Percentiles rank a stretch among this genome's conserved stretches.
These are phyloP conservation scores for Albatrellus ellisii DNA, from an alignment of 768 basidiomycete genomes.

Conservation along the genomic window DNA sequence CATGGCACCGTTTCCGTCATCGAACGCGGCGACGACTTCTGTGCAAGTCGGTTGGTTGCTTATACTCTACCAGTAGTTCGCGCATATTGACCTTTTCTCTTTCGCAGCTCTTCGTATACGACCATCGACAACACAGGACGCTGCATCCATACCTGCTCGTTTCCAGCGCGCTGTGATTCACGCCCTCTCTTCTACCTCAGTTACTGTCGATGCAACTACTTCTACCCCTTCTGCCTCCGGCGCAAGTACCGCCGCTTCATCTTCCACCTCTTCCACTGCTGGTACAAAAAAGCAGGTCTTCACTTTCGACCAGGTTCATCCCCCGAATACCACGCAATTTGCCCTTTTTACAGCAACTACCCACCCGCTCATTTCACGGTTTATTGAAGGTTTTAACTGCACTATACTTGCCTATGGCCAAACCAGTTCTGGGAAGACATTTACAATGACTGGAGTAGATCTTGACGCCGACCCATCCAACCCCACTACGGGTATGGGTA, in stretches of 20 bases:
- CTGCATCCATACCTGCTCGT: constrained; percentile 78
- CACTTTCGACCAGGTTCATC: constrained; percentile 89
- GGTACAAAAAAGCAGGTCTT: constrained; percentile 66
- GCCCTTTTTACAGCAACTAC: constrained; percentile 79
- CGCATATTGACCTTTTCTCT: constrained; percentile 12
- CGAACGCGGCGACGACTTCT: constrained; percentile 58
- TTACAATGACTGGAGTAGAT: constrained; percentile 95
- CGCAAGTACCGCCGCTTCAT: constrained; percentile 32
- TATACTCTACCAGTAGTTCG: background rate
- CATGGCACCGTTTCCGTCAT: constrained; percentile 68
- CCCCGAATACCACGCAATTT: constrained; percentile 75
- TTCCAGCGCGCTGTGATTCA: constrained; percentile 89
- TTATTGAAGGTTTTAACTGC: constrained; percentile 92
- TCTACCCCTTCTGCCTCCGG: constrained; percentile 36
- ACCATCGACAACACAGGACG: constrained; percentile 76
- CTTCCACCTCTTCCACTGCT: constrained; percentile 26
- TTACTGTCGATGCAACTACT: constrained; percentile 68
- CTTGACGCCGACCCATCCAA: constrained; percentile 79
- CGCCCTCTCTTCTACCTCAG: constrained; percentile 55
- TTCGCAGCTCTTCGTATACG: constrained; percentile 75
- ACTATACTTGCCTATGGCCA: constrained; percentile 98
- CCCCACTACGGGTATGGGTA: constrained; percentile 77
- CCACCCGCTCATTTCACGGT: constrained; percentile 73
- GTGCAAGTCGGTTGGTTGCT: constrained; percentile 83
- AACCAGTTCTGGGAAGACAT: constrained; percentile 93